A percentile compares a stretch with the other conserved stretches of the same genome.
Conservation (phyloP, 73 alveolate genomes). For the Symbiodinium natans region DNA sequence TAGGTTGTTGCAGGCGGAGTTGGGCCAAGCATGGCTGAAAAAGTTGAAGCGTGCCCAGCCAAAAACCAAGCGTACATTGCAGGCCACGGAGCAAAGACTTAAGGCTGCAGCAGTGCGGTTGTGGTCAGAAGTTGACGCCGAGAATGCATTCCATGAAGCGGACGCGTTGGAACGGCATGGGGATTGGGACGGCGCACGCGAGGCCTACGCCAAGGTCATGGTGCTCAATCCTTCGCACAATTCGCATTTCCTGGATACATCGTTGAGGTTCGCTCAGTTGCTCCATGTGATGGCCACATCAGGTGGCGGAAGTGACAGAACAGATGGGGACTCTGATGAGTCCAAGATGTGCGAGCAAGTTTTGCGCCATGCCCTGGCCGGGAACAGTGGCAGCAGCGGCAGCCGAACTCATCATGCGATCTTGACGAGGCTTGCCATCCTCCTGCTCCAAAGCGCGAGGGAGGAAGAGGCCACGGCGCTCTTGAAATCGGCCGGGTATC, state of each 20-base stretch:
- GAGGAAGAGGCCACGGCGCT: conserved; percentile 41
- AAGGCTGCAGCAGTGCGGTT: neutral
- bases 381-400: neutral
- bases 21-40: neutral
- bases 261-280: conserved; percentile 32
- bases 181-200: conserved; percentile 44
- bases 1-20: neutral
- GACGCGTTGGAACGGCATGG: conserved; percentile 8
- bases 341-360: conserved; percentile 36
- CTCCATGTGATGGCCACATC: conserved; percentile 47
- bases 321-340: too few relatives aligned
- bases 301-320: conserved; percentile 21
- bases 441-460: conserved; percentile 47
- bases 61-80: neutral
- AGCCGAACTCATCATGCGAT: neutral
- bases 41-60: neutral
- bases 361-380: conserved; percentile 27
- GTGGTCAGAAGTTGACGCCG: conserved; percentile 23
- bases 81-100: neutral
- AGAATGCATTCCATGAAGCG: conserved; percentile 4
- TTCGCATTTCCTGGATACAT: neutral
- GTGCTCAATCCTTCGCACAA: conserved; percentile 8
- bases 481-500: conserved; percentile 42
- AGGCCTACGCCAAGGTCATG: conserved; percentile 30
- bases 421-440: neutral